Evolutionary conservation across 1,284 basidiomycete species (phyloP).

Genomic region (Moesziomyces sp.): DNA sequence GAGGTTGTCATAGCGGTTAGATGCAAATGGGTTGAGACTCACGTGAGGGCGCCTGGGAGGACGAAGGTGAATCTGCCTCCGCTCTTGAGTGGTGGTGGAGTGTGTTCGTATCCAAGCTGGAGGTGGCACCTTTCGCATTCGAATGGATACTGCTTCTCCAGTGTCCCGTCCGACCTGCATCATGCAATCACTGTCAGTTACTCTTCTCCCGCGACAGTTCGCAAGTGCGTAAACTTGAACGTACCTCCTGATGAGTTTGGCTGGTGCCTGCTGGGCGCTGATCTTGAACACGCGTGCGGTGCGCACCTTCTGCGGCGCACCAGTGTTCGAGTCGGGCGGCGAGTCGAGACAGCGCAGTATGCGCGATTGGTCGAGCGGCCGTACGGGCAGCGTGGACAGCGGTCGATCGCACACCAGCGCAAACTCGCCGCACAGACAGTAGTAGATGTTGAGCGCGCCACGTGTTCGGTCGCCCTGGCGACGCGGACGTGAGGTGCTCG

Average conservation of each 20-base stretch:
- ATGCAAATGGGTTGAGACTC: constrained; percentile 8
- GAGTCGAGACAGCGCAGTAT: constrained; percentile 56
- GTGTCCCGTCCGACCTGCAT: constrained; percentile 36
- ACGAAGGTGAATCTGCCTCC: constrained; percentile 61
- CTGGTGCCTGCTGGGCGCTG: constrained; percentile 47
- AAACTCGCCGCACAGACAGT: constrained; percentile 66
- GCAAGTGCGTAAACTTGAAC: background rate
- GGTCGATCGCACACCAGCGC: constrained; percentile 54
- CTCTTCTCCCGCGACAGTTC: background rate
- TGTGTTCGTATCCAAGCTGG: constrained; percentile 61
- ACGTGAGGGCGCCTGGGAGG: constrained; percentile 58
- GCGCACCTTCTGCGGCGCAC: constrained; percentile 23
- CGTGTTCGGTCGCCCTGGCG: background rate
- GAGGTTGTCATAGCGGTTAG: background rate
- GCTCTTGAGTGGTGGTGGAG: constrained; percentile 62
- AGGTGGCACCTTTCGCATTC: constrained; percentile 59
- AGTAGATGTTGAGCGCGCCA: constrained; percentile 49
- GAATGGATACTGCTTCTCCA: constrained; percentile 61
- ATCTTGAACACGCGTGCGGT: constrained; percentile 57
- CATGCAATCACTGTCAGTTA: too few relatives aligned
- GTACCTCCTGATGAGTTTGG: constrained; percentile 42
- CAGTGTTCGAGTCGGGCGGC: constrained; percentile 31
- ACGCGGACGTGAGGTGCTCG: constrained; percentile 4
- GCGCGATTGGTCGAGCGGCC: constrained; percentile 56
- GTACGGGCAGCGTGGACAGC: constrained; percentile 36